A percentile compares a stretch with the other conserved stretches of the same genome.
Evolutionary conservation across 2,329 filamentous ascomycete species (phyloP).

Genomic region (Cladophialophora chaetospira): DNA sequence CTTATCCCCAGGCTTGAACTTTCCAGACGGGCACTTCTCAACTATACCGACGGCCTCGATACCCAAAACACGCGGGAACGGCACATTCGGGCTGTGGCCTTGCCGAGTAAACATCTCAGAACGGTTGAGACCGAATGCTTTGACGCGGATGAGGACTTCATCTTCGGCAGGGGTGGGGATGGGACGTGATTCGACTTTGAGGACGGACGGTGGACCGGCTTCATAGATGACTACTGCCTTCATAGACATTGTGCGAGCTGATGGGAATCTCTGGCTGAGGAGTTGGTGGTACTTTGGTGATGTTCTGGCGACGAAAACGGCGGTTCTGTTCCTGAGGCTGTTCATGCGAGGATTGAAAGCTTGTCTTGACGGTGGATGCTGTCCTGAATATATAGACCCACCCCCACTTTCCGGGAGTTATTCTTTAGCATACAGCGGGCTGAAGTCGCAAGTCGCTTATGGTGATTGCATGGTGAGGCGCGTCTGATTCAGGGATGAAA

Average conservation of each 20-base stretch:
- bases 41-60: conserved; percentile 52
- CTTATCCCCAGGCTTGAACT: conserved; percentile 44
- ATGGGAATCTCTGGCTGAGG: not conserved
- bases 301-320: no score
- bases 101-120: conserved; percentile 52
- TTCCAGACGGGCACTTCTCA: conserved; percentile 37
- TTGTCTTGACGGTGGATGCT: no score
- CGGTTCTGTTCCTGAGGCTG: not conserved
- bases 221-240: conserved; percentile 47
- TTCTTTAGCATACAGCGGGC: no score
- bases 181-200: conserved; percentile 43
- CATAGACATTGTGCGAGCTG: conserved; percentile 38
- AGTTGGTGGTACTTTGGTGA: not conserved
- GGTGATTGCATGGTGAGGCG: no score
- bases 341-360: not conserved
- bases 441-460: no score
- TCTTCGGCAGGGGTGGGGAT: conserved; percentile 43
- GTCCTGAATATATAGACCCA: no score
- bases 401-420: no score
- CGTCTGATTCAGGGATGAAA: no score
- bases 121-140: conserved; percentile 52
- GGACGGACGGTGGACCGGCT: conserved; percentile 44
- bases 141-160: conserved; percentile 47
- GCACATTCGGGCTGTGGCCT: conserved; percentile 44
- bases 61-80: conserved; percentile 49